phyloP scores from a whole-genome alignment of 1,139 yeast genomes.

The Debaryomyces nepalensis region DNA sequence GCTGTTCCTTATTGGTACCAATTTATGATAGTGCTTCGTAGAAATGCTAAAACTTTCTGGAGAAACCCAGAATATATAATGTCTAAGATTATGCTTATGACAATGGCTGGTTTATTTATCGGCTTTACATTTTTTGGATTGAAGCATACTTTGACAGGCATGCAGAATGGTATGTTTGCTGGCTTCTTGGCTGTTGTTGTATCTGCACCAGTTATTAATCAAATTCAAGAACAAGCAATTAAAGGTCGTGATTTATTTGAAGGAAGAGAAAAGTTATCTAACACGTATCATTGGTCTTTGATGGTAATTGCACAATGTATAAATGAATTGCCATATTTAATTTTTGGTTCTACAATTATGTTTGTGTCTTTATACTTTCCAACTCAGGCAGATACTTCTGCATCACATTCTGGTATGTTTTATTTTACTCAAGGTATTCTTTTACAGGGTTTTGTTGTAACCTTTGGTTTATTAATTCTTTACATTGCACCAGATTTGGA shows the following conservation, averaged over 20 bases:
- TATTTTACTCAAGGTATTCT: slow-evolving; percentile 56
- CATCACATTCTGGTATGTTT: slow-evolving; percentile 57
- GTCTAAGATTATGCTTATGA: slow-evolving; percentile 50
- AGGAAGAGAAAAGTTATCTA: slow-evolving; percentile 66
- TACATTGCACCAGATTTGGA: slow-evolving; percentile 66
- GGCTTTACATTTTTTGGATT: slow-evolving; percentile 57
- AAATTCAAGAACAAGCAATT: slow-evolving; percentile 46
- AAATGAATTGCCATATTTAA: slow-evolving; percentile 60
- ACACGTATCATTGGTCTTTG: slow-evolving; percentile 68
- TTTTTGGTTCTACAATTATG: slow-evolving; percentile 55
- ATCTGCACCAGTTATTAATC: slow-evolving; percentile 54
- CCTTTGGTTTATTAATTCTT: slow-evolving; percentile 58
- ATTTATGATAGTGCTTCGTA: slow-evolving; percentile 34
- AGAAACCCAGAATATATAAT: slow-evolving; percentile 49
- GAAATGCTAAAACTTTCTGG: slow-evolving; percentile 45
- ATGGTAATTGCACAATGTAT: slow-evolving; percentile 55
- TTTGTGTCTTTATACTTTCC: slow-evolving; percentile 64
- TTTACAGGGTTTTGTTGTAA: slow-evolving; percentile 57
- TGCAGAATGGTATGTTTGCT: slow-evolving; percentile 57
- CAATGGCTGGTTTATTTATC: slow-evolving; percentile 51
- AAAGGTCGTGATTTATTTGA: slow-evolving; percentile 60
- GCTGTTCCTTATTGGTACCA: slow-evolving; percentile 47
- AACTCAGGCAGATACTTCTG: slow-evolving; percentile 48
- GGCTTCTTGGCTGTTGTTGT: slow-evolving; percentile 55
- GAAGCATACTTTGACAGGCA: slow-evolving; percentile 47